Evolutionary conservation across 441 rosid species (phyloP).

Genomic region (Cnidoscolus chayamansa): DNA sequence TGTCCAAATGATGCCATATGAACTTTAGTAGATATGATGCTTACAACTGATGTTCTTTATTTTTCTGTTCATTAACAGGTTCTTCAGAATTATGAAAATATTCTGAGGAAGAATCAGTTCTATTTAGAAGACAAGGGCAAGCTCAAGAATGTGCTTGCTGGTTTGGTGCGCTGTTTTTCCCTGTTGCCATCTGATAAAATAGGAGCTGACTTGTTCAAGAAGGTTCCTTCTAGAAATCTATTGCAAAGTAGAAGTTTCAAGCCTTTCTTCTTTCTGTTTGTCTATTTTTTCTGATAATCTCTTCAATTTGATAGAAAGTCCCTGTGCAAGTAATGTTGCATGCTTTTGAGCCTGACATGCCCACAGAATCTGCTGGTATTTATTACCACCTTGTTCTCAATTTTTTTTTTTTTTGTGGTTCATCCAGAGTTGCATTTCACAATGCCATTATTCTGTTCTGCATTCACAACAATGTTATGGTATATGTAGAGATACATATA

Average conservation of each 20-base stretch:
- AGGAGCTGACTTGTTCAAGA: conserved; percentile 32
- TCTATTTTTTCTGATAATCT: conserved; percentile 9
- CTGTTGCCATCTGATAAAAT: conserved; percentile 47
- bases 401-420: background rate
- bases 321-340: conserved; percentile 39
- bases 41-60: conserved; percentile 4
- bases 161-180: conserved; percentile 67
- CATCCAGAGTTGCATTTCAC: conserved; percentile 8
- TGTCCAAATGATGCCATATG: conserved; percentile 2
- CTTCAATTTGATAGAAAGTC: conserved; percentile 33
- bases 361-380: conserved; percentile 44
- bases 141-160: conserved; percentile 66
- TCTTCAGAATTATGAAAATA: conserved; percentile 73
- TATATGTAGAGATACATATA: too few relatives aligned
- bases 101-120: conserved; percentile 59
- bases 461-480: background rate
- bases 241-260: conserved; percentile 2
- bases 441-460: background rate
- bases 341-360: conserved; percentile 49
- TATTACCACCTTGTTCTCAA: too few relatives aligned
- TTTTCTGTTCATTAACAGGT: conserved; percentile 42
- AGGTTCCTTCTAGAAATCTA: conserved; percentile 39
- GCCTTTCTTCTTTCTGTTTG: conserved; percentile 12
- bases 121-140: conserved; percentile 69
- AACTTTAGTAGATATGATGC: conserved; percentile 12